Conservation (phyloP, 192 early-diverging fungal species). For the Entomortierella lignicola region DNA sequence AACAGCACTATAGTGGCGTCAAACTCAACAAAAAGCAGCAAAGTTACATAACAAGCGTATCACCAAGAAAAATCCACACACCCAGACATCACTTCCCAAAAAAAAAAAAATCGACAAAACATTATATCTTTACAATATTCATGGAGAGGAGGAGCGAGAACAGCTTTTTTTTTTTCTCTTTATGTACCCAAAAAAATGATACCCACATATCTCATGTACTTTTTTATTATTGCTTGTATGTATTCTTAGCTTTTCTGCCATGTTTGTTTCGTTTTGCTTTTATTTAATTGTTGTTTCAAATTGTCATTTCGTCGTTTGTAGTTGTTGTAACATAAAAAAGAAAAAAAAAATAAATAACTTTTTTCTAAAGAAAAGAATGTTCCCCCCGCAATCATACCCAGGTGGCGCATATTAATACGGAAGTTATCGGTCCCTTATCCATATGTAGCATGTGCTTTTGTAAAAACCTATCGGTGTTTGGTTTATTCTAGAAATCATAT, state of each 20-base stretch:
- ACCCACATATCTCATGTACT: not conserved
- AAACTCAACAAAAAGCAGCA: too few species aligned
- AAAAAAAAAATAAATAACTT: not conserved
- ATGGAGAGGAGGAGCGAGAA: not conserved
- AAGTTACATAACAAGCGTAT: not conserved
- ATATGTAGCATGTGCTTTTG: too few species aligned
- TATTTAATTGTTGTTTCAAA: too few species aligned
- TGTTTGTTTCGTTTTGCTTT: not conserved
- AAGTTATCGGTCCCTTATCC: too few species aligned
- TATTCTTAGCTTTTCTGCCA: not conserved
- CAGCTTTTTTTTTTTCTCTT: not conserved
- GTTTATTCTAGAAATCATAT: too few species aligned
- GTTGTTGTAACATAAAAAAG: not conserved
- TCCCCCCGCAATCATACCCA: too few species aligned
- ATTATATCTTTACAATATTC: not conserved
- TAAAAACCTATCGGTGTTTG: too few species aligned
- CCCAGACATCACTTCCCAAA: too few species aligned
- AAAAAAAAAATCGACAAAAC: constrained; percentile 15
- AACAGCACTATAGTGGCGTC: too few species aligned
- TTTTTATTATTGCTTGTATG: not conserved
- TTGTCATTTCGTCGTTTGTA: not conserved
- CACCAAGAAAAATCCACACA: not conserved
- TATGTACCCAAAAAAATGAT: constrained; percentile 5
- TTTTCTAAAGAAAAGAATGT: too few species aligned
- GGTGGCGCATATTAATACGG: too few species aligned